These are phyloP conservation scores for Starmerella apicola DNA, from an alignment of 805 yeast species.

Conservation along the genomic window DNA sequence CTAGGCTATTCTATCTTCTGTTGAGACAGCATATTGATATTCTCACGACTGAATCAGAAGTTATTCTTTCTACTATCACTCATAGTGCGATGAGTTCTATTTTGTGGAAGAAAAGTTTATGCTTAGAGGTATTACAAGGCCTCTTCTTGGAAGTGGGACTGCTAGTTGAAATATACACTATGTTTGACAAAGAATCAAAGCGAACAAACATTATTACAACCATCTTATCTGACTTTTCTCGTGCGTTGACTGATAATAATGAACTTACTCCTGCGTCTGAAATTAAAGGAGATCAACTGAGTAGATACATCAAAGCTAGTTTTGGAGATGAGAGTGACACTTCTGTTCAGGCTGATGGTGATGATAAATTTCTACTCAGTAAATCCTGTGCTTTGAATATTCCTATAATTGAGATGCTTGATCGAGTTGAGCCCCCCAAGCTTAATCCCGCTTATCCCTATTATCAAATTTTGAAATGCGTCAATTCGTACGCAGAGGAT, in stretches of 20 bases:
- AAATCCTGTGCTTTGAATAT: neutral
- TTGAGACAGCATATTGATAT: slow-evolving; percentile 48
- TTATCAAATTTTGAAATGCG: slow-evolving; percentile 42
- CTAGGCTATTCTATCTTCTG: slow-evolving; percentile 55
- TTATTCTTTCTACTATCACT: slow-evolving; percentile 59
- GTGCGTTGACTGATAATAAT: slow-evolving; percentile 6
- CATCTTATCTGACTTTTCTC: slow-evolving; percentile 10
- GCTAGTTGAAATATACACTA: slow-evolving; percentile 41
- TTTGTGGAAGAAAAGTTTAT: slow-evolving; percentile 60
- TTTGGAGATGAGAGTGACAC: neutral
- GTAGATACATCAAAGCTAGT: neutral
- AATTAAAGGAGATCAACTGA: slow-evolving; percentile 1
- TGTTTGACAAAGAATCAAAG: slow-evolving; percentile 46
- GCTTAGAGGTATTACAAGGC: slow-evolving; percentile 58
- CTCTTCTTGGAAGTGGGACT: slow-evolving; percentile 45
- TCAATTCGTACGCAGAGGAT: slow-evolving; percentile 54
- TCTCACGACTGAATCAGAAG: slow-evolving; percentile 68
- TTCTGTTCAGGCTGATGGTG: neutral
- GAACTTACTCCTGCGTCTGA: slow-evolving; percentile 13
- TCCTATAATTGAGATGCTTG: slow-evolving; percentile 53
- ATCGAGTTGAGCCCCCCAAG: slow-evolving; percentile 65
- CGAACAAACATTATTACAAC: slow-evolving; percentile 10
- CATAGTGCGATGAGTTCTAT: slow-evolving; percentile 54
- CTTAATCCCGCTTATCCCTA: slow-evolving; percentile 51
- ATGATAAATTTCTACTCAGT: slow-evolving; percentile 3